Base-by-base conservation (phyloP, 1,284 basidiomycete species). In the Cutaneotrichosporon sp. region DNA sequence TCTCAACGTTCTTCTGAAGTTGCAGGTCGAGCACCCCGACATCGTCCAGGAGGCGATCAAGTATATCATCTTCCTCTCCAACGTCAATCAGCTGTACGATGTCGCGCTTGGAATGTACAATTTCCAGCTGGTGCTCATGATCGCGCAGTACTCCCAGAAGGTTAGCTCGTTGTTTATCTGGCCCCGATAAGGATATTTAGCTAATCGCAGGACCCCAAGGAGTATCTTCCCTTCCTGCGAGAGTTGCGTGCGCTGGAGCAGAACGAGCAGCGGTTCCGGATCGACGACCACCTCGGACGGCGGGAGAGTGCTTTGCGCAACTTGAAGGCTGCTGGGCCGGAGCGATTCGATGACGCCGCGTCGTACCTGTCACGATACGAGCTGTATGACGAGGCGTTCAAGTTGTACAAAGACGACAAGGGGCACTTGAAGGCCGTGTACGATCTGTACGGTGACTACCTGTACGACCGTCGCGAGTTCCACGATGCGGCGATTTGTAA, bases 71-170 rank as follows among this genome's bases (percentile, higher is more conserved):
- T 99, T 97, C 80, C 81, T 99, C 27, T 90, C 91, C 16, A 91
- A 97, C 66, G 90, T 92, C 0, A 85, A 98, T 64, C 82, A 81
- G 57, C 80, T 98, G 3, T 98, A 93, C 76, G 85, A 97, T 68
- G 88, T 88, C 5, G 96, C 96, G 2, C 80, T 99, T 22, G 94
- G 96, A 22, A 97, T 97, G 91, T 99, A 99, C 74, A 91, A 99
- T 74, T 97, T 98, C 75, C 85, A 88, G 20, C 79, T 99, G 3
- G 93, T 97, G 2, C 79, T 98, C 29, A 86, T 98, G 84, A 83
- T 99, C 32, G 94, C 96, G 1, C 96, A 98, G 71, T 88, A 97
- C 66, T 89, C 93, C 31, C 92, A 97, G 72, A 94, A 93, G 37
- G 46, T 41, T n/a, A n/a, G n/a, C n/a, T n/a, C 27, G 27, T 9